Evolutionary conservation across 2,329 filamentous ascomycete species (phyloP), one percentile per base, ranked within the genome.

Genomic region (Aspergillus pseudoglaucus): DNA sequence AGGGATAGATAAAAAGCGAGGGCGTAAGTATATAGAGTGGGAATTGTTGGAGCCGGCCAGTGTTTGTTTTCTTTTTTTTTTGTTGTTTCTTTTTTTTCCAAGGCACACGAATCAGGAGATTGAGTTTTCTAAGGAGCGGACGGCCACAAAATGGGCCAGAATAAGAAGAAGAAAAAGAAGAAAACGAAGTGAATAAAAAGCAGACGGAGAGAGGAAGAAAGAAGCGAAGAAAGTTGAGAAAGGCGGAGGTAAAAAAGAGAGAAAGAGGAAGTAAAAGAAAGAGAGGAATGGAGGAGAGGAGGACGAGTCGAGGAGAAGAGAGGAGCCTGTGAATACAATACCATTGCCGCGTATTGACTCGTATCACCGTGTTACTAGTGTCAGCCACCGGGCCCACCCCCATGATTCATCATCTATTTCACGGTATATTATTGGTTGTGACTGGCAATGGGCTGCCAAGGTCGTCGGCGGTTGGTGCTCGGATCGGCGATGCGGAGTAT

Each of bases 111-210:
- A 41, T 23, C 10, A 33, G 37, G 45, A 23, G 33, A 39, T 33
- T 15, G 18, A 15, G 32, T 12, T 40, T 42, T 30, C 52, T 65
- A 68, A 68, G 59, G 65, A 68, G 59, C 62, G 65, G 65, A 68
- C 65, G 65, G 63, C 64, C 64, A 66, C 62, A 53, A 61, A 48
- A 55, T 47, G 58, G 62, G 57, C 61, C 62, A 48, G 47, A 43
- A 47, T 42, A 46, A 41, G 47, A 23, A 40, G 42, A 27, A 43
- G 35, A 37, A 49, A 49, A 39, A 30, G 42, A 42, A 46, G 49
- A 44, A 39, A 42, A 53, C 51, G 44, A 44, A 45, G 51, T 52
- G 32, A 46, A 57, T 37, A 25, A 55, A 49, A 35, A 49, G 25
- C 25, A 10, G 25, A 30, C 25, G 25, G 25, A 44, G 43, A 17